phyloP scores from a whole-genome alignment of 2,329 filamentous ascomycete species.

The Penicillium paneum region DNA sequence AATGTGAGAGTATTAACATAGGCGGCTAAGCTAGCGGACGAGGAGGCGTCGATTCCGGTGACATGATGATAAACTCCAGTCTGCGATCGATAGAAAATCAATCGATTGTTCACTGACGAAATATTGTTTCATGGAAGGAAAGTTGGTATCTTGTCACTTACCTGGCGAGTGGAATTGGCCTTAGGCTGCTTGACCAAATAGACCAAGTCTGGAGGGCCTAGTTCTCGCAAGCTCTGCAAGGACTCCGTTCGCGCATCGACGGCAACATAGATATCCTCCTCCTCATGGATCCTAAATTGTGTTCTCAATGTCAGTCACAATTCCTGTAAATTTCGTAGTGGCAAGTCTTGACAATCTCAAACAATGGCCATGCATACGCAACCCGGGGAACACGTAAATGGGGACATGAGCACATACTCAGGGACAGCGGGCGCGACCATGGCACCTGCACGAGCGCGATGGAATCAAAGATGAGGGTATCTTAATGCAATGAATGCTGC shows the following conservation, averaged over 20 bases:
- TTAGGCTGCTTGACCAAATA: constrained; percentile 79
- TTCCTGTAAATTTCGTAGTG: constrained; percentile 4
- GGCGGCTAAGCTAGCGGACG: constrained; percentile 90
- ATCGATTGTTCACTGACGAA: background rate
- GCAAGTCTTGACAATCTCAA: background rate
- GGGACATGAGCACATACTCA: constrained; percentile 56
- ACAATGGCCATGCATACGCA: constrained; percentile 22
- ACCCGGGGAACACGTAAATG: constrained; percentile 30
- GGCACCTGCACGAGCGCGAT: constrained; percentile 35
- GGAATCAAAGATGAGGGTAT: constrained; percentile 6
- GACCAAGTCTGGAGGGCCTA: constrained; percentile 92
- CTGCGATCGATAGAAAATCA: constrained; percentile 46
- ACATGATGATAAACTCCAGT: constrained; percentile 96
- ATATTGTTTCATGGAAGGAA: background rate
- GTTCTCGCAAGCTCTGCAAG: constrained; percentile 78
- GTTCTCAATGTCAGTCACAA: constrained; percentile 20
- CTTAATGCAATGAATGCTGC: background rate
- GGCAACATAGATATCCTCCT: constrained; percentile 77
- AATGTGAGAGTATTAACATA: constrained; percentile 98
- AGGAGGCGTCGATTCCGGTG: constrained; percentile 93
- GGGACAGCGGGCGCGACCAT: constrained; percentile 75
- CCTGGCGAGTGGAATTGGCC: constrained; percentile 57
- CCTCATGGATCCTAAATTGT: constrained; percentile 75
- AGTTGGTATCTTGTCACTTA: constrained; percentile 29
- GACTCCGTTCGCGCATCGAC: constrained; percentile 91